These are phyloP conservation scores for Mycena galopus DNA, from an alignment of 768 basidiomycete species.

Conservation along the genomic window DNA sequence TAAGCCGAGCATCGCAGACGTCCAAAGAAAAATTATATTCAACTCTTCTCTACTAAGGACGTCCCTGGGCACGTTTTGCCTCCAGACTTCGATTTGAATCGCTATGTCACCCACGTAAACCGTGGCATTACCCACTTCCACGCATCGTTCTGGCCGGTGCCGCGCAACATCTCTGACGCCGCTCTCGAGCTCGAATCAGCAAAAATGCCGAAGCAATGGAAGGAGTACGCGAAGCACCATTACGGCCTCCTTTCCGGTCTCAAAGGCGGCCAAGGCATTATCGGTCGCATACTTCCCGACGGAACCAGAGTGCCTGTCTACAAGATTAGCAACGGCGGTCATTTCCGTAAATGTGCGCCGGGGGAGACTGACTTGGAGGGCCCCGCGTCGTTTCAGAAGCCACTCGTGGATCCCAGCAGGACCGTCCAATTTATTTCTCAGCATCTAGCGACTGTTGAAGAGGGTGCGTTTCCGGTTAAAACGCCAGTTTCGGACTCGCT, in stretches of 20 bases:
- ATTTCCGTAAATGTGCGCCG: conserved; percentile 6
- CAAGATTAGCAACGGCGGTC: not conserved
- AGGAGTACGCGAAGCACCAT: not conserved
- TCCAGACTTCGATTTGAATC: not conserved
- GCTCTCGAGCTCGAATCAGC: not conserved
- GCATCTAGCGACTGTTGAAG: not conserved
- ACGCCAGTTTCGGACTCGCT: no score
- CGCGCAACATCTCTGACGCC: not conserved
- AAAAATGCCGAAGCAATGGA: not conserved
- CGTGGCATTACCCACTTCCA: conserved; percentile 9
- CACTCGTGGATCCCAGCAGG: not conserved
- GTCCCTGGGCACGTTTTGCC: not conserved
- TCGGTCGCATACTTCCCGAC: not conserved
- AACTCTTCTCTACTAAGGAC: not conserved
- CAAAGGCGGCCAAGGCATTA: not conserved
- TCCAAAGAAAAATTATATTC: no score
- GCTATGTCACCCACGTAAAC: conserved; percentile 12
- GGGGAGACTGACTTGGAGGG: conserved; percentile 1
- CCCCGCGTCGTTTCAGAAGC: not conserved
- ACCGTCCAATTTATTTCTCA: not conserved
- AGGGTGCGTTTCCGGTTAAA: not conserved
- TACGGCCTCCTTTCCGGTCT: not conserved
- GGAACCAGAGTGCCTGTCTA: not conserved
- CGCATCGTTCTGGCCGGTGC: conserved; percentile 1
- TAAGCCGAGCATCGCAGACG: no score